Conservation (phyloP, 768 basidiomycete genomes). For the Chalciporus pseudorubinellus region DNA sequence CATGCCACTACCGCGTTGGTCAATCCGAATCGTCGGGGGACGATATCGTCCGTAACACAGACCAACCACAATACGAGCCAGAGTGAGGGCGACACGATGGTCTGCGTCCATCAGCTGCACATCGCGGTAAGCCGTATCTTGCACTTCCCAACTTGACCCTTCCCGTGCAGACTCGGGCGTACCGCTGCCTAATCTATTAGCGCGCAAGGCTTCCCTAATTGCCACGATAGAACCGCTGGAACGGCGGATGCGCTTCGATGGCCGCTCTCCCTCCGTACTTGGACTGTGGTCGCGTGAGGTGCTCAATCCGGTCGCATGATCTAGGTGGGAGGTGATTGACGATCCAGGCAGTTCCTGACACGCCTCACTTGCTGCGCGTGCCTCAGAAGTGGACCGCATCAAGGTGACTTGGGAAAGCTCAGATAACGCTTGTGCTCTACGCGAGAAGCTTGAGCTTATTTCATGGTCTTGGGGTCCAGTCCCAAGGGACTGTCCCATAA, state of each 20-base stretch:
- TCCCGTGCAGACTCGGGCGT: conserved; percentile 6
- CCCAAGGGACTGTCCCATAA: background rate
- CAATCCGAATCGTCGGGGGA: conserved; percentile 1
- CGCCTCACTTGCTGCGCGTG: conserved; percentile 3
- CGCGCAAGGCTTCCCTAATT: conserved; percentile 2
- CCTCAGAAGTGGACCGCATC: background rate
- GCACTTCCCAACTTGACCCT: conserved; percentile 1
- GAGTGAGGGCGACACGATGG: conserved; percentile 15
- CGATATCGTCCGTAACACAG: conserved; percentile 25
- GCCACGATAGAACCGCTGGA: conserved; percentile 12
- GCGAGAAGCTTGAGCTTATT: conserved; percentile 17
- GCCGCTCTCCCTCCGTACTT: conserved; percentile 28
- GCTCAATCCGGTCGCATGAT: conserved; percentile 3
- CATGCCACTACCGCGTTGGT: conserved; percentile 17
- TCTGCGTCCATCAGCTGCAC: conserved; percentile 4
- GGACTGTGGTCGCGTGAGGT: conserved; percentile 12
- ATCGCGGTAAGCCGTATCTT: background rate
- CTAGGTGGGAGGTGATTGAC: conserved; percentile 1
- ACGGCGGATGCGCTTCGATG: conserved; percentile 27
- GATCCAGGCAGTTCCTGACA: conserved; percentile 12
- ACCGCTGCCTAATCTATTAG: conserved; percentile 14
- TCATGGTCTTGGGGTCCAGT: conserved; percentile 13
- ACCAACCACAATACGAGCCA: conserved; percentile 23
- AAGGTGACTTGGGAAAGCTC: background rate
- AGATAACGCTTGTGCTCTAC: conserved; percentile 4